Evolutionary conservation across 192 early-diverging fungal genomes (phyloP).

Genomic region (Allomyces javanicus): DNA sequence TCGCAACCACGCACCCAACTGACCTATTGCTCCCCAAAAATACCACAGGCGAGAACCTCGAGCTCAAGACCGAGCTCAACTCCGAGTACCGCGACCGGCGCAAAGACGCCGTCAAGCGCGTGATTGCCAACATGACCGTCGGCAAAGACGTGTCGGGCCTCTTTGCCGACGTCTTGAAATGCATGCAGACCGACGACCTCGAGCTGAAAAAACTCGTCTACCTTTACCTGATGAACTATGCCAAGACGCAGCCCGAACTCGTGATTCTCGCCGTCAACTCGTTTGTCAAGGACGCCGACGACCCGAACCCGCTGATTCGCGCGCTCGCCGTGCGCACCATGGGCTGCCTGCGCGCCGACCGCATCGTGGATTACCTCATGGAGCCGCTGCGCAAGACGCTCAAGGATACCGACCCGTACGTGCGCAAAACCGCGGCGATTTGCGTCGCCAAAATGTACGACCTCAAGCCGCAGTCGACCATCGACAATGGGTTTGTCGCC

Average conservation of each 20-base stretch:
- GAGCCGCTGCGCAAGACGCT: slow-evolving; percentile 83
- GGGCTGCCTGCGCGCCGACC: slow-evolving; percentile 89
- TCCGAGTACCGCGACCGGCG: slow-evolving; percentile 87
- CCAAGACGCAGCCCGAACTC: slow-evolving; percentile 85
- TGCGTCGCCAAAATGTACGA: slow-evolving; percentile 94
- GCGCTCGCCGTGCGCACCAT: slow-evolving; percentile 94
- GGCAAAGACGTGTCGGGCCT: slow-evolving; percentile 92
- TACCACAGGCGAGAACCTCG: slow-evolving; percentile 76
- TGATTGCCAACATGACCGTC: slow-evolving; percentile 99
- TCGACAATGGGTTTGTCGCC: slow-evolving; percentile 84
- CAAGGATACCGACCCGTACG: slow-evolving; percentile 85
- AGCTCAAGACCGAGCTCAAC: slow-evolving; percentile 91
- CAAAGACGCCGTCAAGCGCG: slow-evolving; percentile 94
- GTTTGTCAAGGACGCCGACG: slow-evolving; percentile 95
- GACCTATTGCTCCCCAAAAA: too few relatives aligned
- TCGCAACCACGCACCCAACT: not conserved
- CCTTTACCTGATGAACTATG: slow-evolving; percentile 95
- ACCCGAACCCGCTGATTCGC: slow-evolving; percentile 82
- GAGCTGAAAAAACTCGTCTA: slow-evolving; percentile 97
- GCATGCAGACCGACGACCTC: slow-evolving; percentile 97
- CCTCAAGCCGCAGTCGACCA: slow-evolving; percentile 58
- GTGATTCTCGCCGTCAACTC: slow-evolving; percentile 93
- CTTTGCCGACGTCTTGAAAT: slow-evolving; percentile 93
- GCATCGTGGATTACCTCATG: slow-evolving; percentile 79
- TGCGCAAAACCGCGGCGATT: slow-evolving; percentile 88